Evolutionary conservation across 495 filamentous ascomycete genomes (phyloP), one percentile per base, ranked within the genome.

Genomic region (Immersiella caudata): DNA sequence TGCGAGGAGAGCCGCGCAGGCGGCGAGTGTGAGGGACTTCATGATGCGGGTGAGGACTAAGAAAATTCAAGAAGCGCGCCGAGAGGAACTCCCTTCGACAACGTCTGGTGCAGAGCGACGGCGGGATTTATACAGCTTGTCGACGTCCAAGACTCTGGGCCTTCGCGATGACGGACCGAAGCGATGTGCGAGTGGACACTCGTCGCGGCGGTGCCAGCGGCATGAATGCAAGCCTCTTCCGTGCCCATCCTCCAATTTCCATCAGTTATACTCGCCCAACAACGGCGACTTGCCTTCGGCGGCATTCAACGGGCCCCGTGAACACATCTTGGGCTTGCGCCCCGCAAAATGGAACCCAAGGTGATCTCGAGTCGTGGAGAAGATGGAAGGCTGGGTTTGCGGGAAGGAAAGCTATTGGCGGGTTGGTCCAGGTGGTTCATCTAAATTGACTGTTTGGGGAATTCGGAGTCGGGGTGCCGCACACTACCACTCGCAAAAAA

Each of bases 21-120:
- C 69, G 62, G 74, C 71, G 60, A 75, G 20, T 20, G 71, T 55
- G 57, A 75, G 71, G 12, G 74, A 78, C 78, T 82, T 83, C 82
- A 84, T 84, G 49, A 52, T 49, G 65, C 36, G 14, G 6, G 18
- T 22, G 50, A 35, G 24, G 22, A 20, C 40, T 64, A 52, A 22
- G 26, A 61, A 22, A 18, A 29, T 8, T 70, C 20, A 29, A 18
- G 55, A 67, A 52, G 29, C 25, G 21, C 62, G 36, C 54, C 24
- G 36, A 33, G 46, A 33, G 27, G 36, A 29, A 29, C n/a, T 46
- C 49, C 9, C 1, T 25, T 21, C 9, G n/a, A 25, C 50, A 36
- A 21, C 36, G 29, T 8, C 40, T 46, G 40, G 40, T 12, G 11
- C 40, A 62, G 21, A 20, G 55, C 14, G 27, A 59, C 40, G 40